Evolutionary conservation across 2,329 filamentous ascomycete species (phyloP).

Genomic region (Aphanocladium album): DNA sequence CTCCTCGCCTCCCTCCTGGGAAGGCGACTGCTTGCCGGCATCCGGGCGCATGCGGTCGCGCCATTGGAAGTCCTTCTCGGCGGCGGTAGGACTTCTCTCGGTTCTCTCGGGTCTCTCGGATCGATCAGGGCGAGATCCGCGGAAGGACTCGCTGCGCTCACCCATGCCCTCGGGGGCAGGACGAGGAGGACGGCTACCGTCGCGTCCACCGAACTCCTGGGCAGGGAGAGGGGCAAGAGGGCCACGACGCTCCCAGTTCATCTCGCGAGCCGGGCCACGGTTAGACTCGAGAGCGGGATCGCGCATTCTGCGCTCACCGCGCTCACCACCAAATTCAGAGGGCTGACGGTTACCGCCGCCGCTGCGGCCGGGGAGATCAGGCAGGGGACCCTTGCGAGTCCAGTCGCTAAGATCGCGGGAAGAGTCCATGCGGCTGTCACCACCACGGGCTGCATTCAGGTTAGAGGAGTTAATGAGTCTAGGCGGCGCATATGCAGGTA

Average conservation of each 20-base stretch:
- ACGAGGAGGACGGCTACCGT: constrained; percentile 49
- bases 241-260: constrained; percentile 92
- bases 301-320: constrained; percentile 60
- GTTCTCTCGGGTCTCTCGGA: constrained; percentile 40
- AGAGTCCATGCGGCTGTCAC: constrained; percentile 55
- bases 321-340: constrained; percentile 50
- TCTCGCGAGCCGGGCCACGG: constrained; percentile 54
- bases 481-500: background rate
- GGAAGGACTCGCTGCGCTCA: constrained; percentile 52
- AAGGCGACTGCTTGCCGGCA: constrained; percentile 54
- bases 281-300: constrained; percentile 57
- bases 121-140: constrained; percentile 59
- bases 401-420: constrained; percentile 81
- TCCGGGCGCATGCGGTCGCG: constrained; percentile 88
- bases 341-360: constrained; percentile 36
- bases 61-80: constrained; percentile 93
- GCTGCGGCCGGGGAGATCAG: constrained; percentile 58
- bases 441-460: constrained; percentile 68
- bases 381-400: constrained; percentile 86
- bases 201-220: constrained; percentile 49
- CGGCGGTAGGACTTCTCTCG: constrained; percentile 74
- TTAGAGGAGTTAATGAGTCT: constrained; percentile 28
- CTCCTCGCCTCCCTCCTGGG: constrained; percentile 69
- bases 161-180: constrained; percentile 48
- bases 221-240: constrained; percentile 70